Evolutionary conservation across 2,329 filamentous ascomycete genomes (phyloP), one percentile per base, ranked within the genome.

Genomic region (Stachybotrys chlorohalonatus): DNA sequence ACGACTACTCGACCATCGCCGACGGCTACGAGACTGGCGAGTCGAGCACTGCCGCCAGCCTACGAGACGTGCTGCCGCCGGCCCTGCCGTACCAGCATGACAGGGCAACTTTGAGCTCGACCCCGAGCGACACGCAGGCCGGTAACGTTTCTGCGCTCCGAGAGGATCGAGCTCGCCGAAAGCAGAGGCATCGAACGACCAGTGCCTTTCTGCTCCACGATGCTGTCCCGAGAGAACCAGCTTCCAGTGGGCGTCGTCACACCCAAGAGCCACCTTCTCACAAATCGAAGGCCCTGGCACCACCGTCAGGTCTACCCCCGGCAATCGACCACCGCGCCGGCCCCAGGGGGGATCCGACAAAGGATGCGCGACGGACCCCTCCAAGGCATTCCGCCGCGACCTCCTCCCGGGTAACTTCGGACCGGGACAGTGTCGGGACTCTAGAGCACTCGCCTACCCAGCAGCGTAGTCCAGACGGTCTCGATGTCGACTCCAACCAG

Each of bases 401-500:
- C 36, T 42, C 36, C 8, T 42, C 56, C 39, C 24, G 62, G 15
- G 58, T 57, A 51, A 65, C 60, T 42, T 57, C 62, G 48, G 57
- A 60, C 32, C 61, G 58, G 30, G 56, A 57, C 47, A 16, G 36
- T 6, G 17, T 31, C 42, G 30, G 30, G 15, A 56, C 57, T 13
- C 56, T 56, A 49, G 58, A 54, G 53, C 59, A 57, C 47, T 54
- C 58, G 3, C 42, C 57, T 42, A 5, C 36, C 51, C 30, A 57
- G 2, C 64, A 57, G 2, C 64, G 58, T 15, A 56, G 53, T 30
- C 36, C 36, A 9, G 36, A 42, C 15, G 24, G 24, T 6, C 67
- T 88, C 17, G 84, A 90, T 62, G 79, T 87, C 56, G 92, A 96
- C 64, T 87, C 92, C 7, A 83, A 87, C 5, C 89, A 96, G 69